Conservation (phyloP, 2,329 filamentous ascomycete species). For the Pseudogymnoascus sp. region DNA sequence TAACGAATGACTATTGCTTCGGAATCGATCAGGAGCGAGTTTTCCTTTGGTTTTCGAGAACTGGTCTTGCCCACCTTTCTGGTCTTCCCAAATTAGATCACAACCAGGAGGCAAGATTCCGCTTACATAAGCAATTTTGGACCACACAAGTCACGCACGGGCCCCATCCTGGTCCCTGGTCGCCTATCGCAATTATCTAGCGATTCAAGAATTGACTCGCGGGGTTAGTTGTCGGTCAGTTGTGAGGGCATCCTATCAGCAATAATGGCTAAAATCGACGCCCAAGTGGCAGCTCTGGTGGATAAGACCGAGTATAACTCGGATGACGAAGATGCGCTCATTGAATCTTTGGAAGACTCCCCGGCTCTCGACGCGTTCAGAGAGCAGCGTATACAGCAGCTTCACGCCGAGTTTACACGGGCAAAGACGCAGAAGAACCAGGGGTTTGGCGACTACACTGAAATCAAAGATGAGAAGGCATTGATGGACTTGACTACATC, state of each 20-base stretch:
- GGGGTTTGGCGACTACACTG: conserved; percentile 43
- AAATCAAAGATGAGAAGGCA: conserved; percentile 49
- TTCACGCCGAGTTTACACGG: conserved; percentile 45
- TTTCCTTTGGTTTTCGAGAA: conserved; percentile 5
- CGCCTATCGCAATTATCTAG: conserved; percentile 8
- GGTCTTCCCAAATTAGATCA: conserved; percentile 5
- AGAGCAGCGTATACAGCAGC: conserved; percentile 47
- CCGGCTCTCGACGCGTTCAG: conserved; percentile 43
- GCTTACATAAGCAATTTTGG: background rate
- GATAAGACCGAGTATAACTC: conserved; percentile 26
- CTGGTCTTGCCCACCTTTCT: conserved; percentile 2
- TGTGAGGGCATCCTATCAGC: background rate
- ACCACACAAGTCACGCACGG: background rate
- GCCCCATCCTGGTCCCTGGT: background rate
- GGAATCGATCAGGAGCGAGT: background rate
- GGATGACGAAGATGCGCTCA: conserved; percentile 50
- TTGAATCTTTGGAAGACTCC: conserved; percentile 46
- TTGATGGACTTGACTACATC: conserved; percentile 40
- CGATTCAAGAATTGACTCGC: background rate
- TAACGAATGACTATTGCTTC: background rate
- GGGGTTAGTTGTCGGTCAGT: background rate
- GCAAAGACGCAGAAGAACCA: conserved; percentile 41
- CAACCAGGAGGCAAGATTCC: conserved; percentile 5
- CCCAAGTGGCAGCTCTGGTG: conserved; percentile 41
- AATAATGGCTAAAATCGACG: conserved; percentile 38